These are phyloP conservation scores for Liquidambar formosana DNA, from an alignment of 164 flowering plant species.

Conservation along the genomic window DNA sequence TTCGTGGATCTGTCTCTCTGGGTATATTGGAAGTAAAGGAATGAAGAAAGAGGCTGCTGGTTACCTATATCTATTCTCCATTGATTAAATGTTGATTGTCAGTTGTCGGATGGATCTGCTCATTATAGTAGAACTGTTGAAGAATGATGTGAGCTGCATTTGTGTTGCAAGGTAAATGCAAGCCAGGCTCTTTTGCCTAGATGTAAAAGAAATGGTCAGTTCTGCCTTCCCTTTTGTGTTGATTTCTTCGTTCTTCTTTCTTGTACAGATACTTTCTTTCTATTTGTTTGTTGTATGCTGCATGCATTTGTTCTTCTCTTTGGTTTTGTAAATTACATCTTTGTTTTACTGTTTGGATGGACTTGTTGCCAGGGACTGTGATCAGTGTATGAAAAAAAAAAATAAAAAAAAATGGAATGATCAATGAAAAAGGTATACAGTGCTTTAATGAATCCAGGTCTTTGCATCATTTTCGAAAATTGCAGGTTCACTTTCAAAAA, in stretches of 20 bases:
- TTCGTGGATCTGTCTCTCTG: background rate
- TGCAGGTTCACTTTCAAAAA: background rate
- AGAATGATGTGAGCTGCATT: slow-evolving; percentile 8
- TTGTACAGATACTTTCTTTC: slow-evolving; percentile 14
- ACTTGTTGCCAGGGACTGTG: background rate
- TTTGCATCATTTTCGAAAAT: background rate
- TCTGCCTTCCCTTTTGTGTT: slow-evolving; percentile 9
- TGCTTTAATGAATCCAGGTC: background rate
- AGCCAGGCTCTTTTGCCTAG: slow-evolving; percentile 1
- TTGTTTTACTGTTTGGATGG: background rate
- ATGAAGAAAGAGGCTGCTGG: background rate
- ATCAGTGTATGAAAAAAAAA: background rate
- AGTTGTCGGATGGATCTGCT: slow-evolving; percentile 4
- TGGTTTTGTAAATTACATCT: slow-evolving; percentile 1
- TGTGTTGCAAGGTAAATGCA: background rate
- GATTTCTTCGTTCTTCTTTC: background rate
- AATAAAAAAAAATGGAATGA: no score
- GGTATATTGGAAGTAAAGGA: background rate
- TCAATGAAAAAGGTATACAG: no score
- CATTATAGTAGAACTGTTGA: slow-evolving; percentile 1
- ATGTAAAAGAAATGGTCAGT: slow-evolving; percentile 6
- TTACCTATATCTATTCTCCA: background rate
- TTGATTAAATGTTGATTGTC: slow-evolving; percentile 8
- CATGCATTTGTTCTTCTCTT: slow-evolving; percentile 4
- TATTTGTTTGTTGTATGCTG: slow-evolving; percentile 4